phyloP scores from a whole-genome alignment of 257 asterid species.

The Prunella vulgaris region DNA sequence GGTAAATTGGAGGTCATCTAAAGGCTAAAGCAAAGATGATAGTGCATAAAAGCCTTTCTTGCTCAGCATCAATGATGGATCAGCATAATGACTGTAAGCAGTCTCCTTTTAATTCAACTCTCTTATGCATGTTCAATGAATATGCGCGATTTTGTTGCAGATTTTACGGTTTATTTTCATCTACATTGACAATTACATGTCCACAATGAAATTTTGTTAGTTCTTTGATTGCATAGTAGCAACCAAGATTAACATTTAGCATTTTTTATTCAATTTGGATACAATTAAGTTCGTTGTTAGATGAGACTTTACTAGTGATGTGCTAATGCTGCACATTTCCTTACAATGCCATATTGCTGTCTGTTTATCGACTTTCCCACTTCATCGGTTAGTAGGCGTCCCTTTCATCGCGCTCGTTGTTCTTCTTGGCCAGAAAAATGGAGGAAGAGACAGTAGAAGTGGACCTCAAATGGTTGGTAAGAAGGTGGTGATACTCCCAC shows the following conservation, averaged over 20 bases:
- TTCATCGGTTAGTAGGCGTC: neutral
- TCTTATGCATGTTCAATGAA: slow-evolving; percentile 25
- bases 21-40: neutral
- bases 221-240: slow-evolving; percentile 19
- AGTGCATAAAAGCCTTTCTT: slow-evolving; percentile 14
- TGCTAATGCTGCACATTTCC: neutral
- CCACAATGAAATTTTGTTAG: slow-evolving; percentile 11
- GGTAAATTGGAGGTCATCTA: slow-evolving; percentile 28
- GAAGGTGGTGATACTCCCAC: slow-evolving; percentile 9
- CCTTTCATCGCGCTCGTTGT: neutral
- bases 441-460: slow-evolving; percentile 2
- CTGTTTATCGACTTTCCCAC: neutral
- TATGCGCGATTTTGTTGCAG: slow-evolving; percentile 22
- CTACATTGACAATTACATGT: slow-evolving; percentile 7
- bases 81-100: slow-evolving; percentile 15
- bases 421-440: neutral
- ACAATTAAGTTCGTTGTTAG: slow-evolving; percentile 2
- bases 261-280: slow-evolving; percentile 2
- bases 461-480: slow-evolving; percentile 14
- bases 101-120: slow-evolving; percentile 1
- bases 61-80: slow-evolving; percentile 16
- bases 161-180: slow-evolving; percentile 1
- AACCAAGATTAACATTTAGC: slow-evolving; percentile 1
- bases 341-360: neutral
- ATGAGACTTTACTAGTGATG: neutral